These are phyloP conservation scores for Plectranthus barbatus DNA, from an alignment of 257 asterid genomes.

Conservation along the genomic window DNA sequence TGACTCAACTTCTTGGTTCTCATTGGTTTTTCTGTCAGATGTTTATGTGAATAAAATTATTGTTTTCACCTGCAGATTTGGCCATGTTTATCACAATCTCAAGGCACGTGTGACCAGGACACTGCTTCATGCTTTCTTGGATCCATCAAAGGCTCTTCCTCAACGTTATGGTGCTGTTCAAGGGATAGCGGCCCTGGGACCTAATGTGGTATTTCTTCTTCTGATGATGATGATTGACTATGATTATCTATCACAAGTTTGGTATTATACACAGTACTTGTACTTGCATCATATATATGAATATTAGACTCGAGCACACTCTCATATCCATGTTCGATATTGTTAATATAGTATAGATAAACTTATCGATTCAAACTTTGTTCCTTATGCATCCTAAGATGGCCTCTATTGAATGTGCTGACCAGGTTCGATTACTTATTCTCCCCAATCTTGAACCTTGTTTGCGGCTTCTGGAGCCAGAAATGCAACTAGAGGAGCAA, in stretches of 20 bases:
- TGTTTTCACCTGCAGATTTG: conserved; percentile 48
- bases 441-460: conserved; percentile 85
- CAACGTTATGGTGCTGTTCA: conserved; percentile 98
- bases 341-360: not conserved
- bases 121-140: conserved; percentile 75
- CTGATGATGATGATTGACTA: not conserved
- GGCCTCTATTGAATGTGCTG: conserved; percentile 14
- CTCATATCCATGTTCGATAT: not conserved
- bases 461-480: conserved; percentile 82
- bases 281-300: not conserved
- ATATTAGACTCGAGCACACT: no score
- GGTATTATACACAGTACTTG: not conserved
- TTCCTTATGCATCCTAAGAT: not conserved
- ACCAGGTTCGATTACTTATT: conserved; percentile 66
- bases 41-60: not conserved
- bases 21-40: not conserved
- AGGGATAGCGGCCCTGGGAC: conserved; percentile 90
- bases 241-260: not conserved
- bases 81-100: conserved; percentile 80
- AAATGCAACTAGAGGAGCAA: conserved; percentile 88
- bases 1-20: conserved; percentile 5
- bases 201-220: conserved; percentile 65
- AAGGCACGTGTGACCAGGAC: conserved; percentile 88
- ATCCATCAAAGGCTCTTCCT: conserved; percentile 79
- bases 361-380: not conserved